Evolutionary conservation across 495 filamentous ascomycete species (phyloP).

Genomic region (Emericellopsis terricola): DNA sequence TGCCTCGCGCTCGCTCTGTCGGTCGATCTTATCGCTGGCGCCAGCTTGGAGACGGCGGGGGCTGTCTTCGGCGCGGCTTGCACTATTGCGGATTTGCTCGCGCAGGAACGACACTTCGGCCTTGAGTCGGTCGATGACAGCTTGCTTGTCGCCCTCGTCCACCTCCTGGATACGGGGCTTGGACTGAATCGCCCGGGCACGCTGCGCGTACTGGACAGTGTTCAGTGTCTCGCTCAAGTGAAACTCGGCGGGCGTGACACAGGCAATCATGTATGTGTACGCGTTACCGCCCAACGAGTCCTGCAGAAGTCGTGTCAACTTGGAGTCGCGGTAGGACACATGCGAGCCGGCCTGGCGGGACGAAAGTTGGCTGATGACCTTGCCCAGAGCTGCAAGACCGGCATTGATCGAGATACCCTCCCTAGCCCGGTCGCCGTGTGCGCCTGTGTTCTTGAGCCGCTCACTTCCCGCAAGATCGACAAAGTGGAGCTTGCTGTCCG

Average conservation of each 20-base stretch:
- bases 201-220: slow-evolving; percentile 92
- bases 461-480: slow-evolving; percentile 97
- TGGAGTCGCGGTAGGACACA: slow-evolving; percentile 95
- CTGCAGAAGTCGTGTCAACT: slow-evolving; percentile 85
- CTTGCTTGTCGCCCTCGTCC: slow-evolving; percentile 90
- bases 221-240: slow-evolving; percentile 96
- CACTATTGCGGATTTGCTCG: slow-evolving; percentile 67
- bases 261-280: slow-evolving; percentile 99
- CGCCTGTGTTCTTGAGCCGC: slow-evolving; percentile 89
- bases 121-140: slow-evolving; percentile 81
- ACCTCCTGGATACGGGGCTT: slow-evolving; percentile 91
- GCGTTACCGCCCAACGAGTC: slow-evolving; percentile 97
- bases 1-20: slow-evolving; percentile 67
- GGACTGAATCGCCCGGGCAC: slow-evolving; percentile 91
- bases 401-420: slow-evolving; percentile 99
- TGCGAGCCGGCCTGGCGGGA: slow-evolving; percentile 76
- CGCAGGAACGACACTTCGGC: slow-evolving; percentile 88
- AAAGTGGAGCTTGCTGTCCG: slow-evolving; percentile 97
- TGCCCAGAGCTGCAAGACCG: slow-evolving; percentile 85
- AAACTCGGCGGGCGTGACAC: slow-evolving; percentile 92
- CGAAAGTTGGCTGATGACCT: slow-evolving; percentile 95
- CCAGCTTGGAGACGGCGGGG: slow-evolving; percentile 30
- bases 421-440: slow-evolving; percentile 84
- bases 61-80: slow-evolving; percentile 38
- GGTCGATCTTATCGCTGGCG: slow-evolving; percentile 56